Base-by-base conservation (phyloP, 225 moss, liverwort and hornwort genomes). In the Thuidium tamariscinum region DNA sequence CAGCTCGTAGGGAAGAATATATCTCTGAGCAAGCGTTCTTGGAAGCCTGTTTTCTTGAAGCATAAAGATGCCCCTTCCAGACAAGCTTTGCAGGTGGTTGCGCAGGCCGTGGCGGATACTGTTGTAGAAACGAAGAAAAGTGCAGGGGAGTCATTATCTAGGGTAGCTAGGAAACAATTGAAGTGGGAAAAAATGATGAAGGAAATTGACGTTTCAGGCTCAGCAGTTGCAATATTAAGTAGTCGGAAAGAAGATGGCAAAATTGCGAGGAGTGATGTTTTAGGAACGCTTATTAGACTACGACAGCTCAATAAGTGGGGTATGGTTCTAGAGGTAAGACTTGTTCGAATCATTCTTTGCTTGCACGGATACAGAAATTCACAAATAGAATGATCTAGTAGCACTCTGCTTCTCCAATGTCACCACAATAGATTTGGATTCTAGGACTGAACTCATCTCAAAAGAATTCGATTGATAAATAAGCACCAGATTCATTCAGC, bases 181-280 rank as follows among this genome's bases (percentile, higher is more conserved):
- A 89, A 93, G 77, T 96, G 97, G 97, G 90, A 93, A 86, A 95
- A 86, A 86, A 96, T 96, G 95, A 97, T 97, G 97, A 96, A 89
- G 78, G 96, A 94, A 76, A 94, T 97, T 32, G 93, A 89, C 52
- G 74, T n/a, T 54, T 86, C 95, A 79, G 93, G 90, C 88, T 91
- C 94, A 49, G 90, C 93, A 65, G 94, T 97, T 68, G 74, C 87
- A 87, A 60, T 94, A 68, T 87, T 97, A 59, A 84, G 57, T 67
- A 93, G 74, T 75, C 91, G 87, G 32, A 93, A 91, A 89, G 91
- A 91, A 83, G 88, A 90, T 77, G 93, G 90, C n/a, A 89, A 90
- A 62, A 83, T 97, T 48, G 90, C 87, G 7, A 95, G 86, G 88
- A 82, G 93, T 84, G 83, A 83, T 70, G 85, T 95, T 74, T 66